Percentiles rank a stretch among this genome's conserved stretches.
phyloP scores from a whole-genome alignment of 192 early-diverging fungal genomes.

The Umbelopsis sp. region DNA sequence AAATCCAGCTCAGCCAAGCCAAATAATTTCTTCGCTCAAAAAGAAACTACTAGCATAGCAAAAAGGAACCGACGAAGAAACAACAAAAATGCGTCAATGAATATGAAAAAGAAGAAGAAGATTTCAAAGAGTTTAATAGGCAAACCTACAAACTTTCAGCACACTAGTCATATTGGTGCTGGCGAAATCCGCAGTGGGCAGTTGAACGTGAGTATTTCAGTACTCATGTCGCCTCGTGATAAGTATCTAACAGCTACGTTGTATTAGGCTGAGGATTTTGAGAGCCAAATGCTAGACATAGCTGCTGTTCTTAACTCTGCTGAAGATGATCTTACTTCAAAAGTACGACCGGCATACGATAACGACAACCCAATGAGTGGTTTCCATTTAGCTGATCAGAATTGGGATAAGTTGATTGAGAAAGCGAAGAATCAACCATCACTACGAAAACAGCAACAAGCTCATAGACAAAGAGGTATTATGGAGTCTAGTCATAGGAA shows the following conservation, averaged over 20 bases:
- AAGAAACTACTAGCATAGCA: slow-evolving; percentile 5
- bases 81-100: slow-evolving; percentile 7
- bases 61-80: slow-evolving; percentile 22
- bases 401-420: slow-evolving; percentile 11
- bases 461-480: not conserved
- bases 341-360: not conserved
- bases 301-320: slow-evolving; percentile 9
- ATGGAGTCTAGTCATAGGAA: slow-evolving; percentile 15
- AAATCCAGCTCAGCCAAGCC: slow-evolving; percentile 9
- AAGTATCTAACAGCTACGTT: not conserved
- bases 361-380: not conserved
- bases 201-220: slow-evolving; percentile 14
- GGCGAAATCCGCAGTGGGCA: slow-evolving; percentile 12
- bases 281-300: slow-evolving; percentile 19
- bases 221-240: not conserved
- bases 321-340: not conserved
- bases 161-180: slow-evolving; percentile 24
- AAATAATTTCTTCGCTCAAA: slow-evolving; percentile 14
- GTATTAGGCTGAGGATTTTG: not conserved
- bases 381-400: slow-evolving; percentile 8
- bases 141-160: slow-evolving; percentile 27
- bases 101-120: slow-evolving; percentile 23
- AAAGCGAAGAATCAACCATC: slow-evolving; percentile 17
- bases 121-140: slow-evolving; percentile 30
- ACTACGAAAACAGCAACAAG: slow-evolving; percentile 3